A percentile compares a stretch with the other conserved stretches of the same genome.
phyloP scores from a whole-genome alignment of 2,329 filamentous ascomycete genomes.

The Tolypocladium endophyticum region DNA sequence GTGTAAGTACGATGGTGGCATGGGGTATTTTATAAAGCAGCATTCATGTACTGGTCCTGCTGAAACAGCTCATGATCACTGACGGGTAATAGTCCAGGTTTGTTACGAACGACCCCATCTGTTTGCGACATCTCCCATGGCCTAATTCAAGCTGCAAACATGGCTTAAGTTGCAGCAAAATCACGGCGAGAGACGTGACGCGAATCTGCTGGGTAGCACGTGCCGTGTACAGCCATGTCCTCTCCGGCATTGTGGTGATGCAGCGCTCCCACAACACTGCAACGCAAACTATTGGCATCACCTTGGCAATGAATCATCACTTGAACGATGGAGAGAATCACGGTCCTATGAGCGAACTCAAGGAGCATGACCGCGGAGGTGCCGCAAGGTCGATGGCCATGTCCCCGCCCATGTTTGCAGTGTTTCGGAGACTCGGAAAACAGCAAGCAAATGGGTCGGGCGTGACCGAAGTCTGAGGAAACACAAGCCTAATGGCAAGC shows the following conservation, averaged over 20 bases:
- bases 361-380: neutral
- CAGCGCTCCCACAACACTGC: neutral
- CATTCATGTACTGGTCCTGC: neutral
- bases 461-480: neutral
- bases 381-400: neutral
- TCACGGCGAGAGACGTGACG: neutral
- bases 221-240: neutral
- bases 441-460: neutral
- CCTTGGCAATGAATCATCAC: neutral
- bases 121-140: neutral
- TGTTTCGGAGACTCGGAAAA: neutral
- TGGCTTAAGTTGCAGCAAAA: neutral
- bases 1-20: neutral
- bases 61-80: no score
- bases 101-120: neutral
- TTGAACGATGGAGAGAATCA: neutral
- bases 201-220: neutral
- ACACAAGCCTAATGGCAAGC: neutral
- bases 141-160: neutral
- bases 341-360: no score
- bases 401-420: neutral
- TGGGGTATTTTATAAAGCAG: neutral
- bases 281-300: neutral
- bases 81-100: neutral
- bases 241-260: neutral